Conservation (phyloP, 129 eudicot species). For the Silybum marianum region DNA sequence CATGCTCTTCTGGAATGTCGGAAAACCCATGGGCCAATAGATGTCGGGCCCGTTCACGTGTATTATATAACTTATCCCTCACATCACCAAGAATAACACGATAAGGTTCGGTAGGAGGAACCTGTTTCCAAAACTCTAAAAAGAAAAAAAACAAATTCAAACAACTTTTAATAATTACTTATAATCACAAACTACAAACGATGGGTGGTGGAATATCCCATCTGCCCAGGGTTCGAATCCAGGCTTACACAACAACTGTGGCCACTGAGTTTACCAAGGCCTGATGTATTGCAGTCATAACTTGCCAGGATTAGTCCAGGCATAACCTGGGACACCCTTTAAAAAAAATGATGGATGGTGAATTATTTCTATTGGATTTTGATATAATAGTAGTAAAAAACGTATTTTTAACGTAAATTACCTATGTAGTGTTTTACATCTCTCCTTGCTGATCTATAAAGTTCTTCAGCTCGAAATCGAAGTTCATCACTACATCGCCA, state of each 20-base stretch:
- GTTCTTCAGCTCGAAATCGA: conserved; percentile 73
- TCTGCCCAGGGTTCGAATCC: too few relatives aligned
- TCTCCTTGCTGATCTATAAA: conserved; percentile 69
- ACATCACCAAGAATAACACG: conserved; percentile 96
- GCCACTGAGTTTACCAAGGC: too few relatives aligned
- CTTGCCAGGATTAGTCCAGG: too few relatives aligned
- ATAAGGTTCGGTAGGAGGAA: conserved; percentile 87
- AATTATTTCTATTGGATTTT: background rate
- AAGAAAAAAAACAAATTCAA: background rate
- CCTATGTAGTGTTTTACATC: conserved; percentile 98
- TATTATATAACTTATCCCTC: conserved; percentile 81
- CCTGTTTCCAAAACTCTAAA: conserved; percentile 94
- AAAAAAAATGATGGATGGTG: background rate
- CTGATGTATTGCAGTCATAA: too few relatives aligned
- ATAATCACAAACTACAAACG: background rate
- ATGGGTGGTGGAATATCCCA: too few relatives aligned
- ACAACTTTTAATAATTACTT: conserved; percentile 4
- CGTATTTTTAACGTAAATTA: conserved; percentile 3
- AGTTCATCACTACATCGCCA: conserved; percentile 97
- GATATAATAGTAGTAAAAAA: background rate
- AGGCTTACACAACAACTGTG: too few relatives aligned
- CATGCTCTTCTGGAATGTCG: conserved; percentile 87
- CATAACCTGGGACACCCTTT: too few relatives aligned
- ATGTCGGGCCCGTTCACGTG: conserved; percentile 96
- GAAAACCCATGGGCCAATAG: conserved; percentile 73